Percentiles rank a stretch among this genome's conserved stretches.
phyloP scores from a whole-genome alignment of 345 rosid genomes.

The Brassica incana region DNA sequence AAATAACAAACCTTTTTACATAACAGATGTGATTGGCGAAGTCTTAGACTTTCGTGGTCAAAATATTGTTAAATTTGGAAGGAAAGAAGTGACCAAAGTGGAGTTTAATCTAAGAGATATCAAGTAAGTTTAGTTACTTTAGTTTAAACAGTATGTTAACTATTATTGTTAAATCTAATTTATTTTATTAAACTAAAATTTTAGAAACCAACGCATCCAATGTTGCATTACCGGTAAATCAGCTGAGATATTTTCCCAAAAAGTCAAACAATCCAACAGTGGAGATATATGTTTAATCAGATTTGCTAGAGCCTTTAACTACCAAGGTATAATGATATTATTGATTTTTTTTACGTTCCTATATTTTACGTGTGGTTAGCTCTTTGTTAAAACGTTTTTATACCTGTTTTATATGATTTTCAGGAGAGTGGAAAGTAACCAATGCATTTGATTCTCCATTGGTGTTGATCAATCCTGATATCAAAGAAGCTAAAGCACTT shows the following conservation, averaged over 20 bases:
- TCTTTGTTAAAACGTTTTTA: too few species aligned
- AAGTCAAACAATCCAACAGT: not conserved
- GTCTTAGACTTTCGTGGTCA: not conserved
- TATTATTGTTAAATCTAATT: too few species aligned
- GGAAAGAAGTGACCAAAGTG: not conserved
- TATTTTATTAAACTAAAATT: too few species aligned
- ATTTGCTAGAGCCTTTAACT: not conserved
- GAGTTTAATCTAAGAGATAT: not conserved
- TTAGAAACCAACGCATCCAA: not conserved
- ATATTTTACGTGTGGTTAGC: too few species aligned
- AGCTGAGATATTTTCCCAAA: not conserved
- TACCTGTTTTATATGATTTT: too few species aligned
- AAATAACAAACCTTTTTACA: not conserved
- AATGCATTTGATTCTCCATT: too few species aligned
- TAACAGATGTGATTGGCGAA: not conserved
- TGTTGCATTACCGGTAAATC: not conserved
- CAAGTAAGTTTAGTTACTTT: not conserved
- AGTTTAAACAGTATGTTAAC: too few species aligned
- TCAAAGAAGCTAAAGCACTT: too few species aligned
- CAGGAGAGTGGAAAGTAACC: too few species aligned
- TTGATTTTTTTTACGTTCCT: too few species aligned
- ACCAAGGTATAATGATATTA: too few species aligned
- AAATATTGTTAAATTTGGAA: not conserved
- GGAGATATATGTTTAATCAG: not conserved
- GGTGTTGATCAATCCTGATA: too few species aligned